Percentiles rank a stretch among this genome's conserved stretches.
phyloP scores from a whole-genome alignment of 2,329 filamentous ascomycete genomes.

The Leptographium radiaticola region DNA sequence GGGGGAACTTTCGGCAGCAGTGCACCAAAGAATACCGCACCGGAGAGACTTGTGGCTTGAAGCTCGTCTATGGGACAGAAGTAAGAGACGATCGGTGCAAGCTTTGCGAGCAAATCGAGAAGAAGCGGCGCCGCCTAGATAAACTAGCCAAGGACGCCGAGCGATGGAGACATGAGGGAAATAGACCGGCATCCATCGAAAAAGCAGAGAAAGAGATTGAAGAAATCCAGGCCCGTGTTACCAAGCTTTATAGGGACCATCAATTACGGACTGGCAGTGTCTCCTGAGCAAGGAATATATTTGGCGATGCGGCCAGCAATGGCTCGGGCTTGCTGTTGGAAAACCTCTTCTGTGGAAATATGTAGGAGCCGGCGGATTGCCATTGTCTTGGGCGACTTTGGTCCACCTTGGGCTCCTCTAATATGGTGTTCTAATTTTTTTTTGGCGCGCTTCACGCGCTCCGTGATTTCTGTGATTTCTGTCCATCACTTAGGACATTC shows the following conservation, averaged over 20 bases:
- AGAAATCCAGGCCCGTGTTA: conserved; percentile 49
- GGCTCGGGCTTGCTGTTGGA: too few species aligned
- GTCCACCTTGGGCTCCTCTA: too few species aligned
- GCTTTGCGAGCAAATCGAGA: conserved; percentile 78
- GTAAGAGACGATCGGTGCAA: conserved; percentile 57
- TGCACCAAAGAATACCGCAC: conserved; percentile 92
- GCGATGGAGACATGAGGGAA: conserved; percentile 67
- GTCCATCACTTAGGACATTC: too few species aligned
- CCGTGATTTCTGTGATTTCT: too few species aligned
- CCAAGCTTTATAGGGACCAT: conserved; percentile 27
- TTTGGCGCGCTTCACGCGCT: too few species aligned
- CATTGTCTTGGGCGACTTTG: too few species aligned
- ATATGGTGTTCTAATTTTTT: too few species aligned
- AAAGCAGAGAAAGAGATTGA: conserved; percentile 56
- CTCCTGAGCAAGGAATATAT: not conserved
- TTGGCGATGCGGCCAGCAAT: too few species aligned
- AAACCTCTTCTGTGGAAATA: too few species aligned
- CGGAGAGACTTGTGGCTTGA: conserved; percentile 92
- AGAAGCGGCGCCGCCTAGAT: conserved; percentile 61
- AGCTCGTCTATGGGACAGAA: conserved; percentile 67
- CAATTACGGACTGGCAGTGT: not conserved
- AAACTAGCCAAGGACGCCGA: conserved; percentile 64
- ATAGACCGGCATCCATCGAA: conserved; percentile 59
- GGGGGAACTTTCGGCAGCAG: conserved; percentile 84
- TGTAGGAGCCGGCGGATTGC: too few species aligned